Evolutionary conservation across 495 filamentous ascomycete species (phyloP).

Genomic region (Lasiosphaeris hirsuta): DNA sequence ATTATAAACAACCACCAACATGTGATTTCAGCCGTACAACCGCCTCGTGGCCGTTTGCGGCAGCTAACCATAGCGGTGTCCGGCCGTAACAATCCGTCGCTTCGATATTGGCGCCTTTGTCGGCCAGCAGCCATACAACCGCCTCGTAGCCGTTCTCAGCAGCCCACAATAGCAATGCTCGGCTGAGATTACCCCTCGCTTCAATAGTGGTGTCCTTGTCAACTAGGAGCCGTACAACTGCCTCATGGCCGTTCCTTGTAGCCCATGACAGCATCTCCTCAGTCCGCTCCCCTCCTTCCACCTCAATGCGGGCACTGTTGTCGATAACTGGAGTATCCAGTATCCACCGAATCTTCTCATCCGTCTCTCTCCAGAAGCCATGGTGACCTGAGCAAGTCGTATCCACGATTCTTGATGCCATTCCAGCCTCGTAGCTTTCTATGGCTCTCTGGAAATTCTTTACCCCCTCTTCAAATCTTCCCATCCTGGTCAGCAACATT

Average conservation of each 20-base stretch:
- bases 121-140: too few relatives aligned
- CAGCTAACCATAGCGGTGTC: too few relatives aligned
- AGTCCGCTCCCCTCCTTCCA: not conserved
- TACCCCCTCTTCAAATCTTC: constrained; percentile 20
- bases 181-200: too few relatives aligned
- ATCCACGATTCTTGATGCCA: not conserved
- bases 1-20: too few relatives aligned
- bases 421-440: constrained; percentile 5
- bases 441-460: constrained; percentile 19
- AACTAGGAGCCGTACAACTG: too few relatives aligned
- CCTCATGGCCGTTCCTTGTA: not conserved
- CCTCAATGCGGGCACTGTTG: not conserved
- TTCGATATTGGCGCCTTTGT: too few relatives aligned
- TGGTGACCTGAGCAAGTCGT: constrained; percentile 3
- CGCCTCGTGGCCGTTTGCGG: not conserved
- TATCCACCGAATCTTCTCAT: constrained; percentile 5
- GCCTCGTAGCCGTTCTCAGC: too few relatives aligned
- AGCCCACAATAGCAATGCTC: too few relatives aligned
- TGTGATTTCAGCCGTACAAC: constrained; percentile 1
- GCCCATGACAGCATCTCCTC: constrained; percentile 5
- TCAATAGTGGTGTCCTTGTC: too few relatives aligned
- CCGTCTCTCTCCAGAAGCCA: not conserved
- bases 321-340: constrained; percentile 1
- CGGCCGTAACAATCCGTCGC: too few relatives aligned
- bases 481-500: constrained; percentile 13